Evolutionary conservation across 2,329 filamentous ascomycete genomes (phyloP).

Genomic region (Hypomyces rosellus): DNA sequence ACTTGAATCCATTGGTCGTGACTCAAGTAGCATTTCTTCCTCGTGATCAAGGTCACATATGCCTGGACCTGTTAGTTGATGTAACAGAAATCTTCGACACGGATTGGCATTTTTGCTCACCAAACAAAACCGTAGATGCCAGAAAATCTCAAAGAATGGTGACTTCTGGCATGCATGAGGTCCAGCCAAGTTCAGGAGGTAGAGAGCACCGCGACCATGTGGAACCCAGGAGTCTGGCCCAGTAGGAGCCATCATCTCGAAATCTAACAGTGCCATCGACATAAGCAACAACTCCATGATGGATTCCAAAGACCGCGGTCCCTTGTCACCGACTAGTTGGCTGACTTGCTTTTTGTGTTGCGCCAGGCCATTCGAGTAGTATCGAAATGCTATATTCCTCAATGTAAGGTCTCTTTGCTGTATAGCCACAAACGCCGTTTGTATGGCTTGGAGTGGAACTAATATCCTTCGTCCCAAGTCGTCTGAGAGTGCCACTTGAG

Average conservation of each 20-base stretch:
- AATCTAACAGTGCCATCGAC: slow-evolving; percentile 6
- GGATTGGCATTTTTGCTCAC: neutral
- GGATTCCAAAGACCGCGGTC: neutral
- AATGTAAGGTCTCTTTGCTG: neutral
- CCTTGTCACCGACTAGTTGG: neutral
- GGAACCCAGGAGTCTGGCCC: slow-evolving; percentile 3
- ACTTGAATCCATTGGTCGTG: slow-evolving; percentile 1
- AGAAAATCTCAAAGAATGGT: slow-evolving; percentile 8
- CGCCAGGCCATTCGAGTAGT: slow-evolving; percentile 1
- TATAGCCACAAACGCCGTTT: neutral
- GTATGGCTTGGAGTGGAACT: slow-evolving; percentile 1
- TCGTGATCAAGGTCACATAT: neutral
- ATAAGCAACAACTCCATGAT: slow-evolving; percentile 1
- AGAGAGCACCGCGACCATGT: slow-evolving; percentile 1
- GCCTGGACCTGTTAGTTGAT: neutral
- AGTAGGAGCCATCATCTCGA: slow-evolving; percentile 9
- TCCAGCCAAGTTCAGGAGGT: slow-evolving; percentile 1
- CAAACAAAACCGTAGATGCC: slow-evolving; percentile 5
- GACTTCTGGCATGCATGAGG: slow-evolving; percentile 4
- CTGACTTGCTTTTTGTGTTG: slow-evolving; percentile 1
- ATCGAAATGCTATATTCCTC: neutral
- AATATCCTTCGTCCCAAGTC: neutral
- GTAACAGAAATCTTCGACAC: no score
- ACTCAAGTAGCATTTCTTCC: neutral
- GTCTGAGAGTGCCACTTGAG: neutral